Base-by-base conservation (phyloP, 108 stramenopile genomes). In the Fistulifera solaris region DNA sequence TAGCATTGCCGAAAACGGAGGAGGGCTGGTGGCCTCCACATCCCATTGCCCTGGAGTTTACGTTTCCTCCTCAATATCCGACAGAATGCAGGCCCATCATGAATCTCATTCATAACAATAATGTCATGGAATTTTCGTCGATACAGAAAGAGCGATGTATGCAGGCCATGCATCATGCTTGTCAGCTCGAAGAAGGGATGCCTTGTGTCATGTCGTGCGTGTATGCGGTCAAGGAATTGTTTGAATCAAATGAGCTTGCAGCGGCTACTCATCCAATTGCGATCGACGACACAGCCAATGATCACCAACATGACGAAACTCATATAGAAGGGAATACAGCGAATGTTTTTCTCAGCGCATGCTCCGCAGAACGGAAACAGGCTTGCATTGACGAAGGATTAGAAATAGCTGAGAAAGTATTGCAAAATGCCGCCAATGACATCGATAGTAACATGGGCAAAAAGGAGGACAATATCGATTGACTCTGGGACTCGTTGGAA, bases 401-500 rank as follows among this genome's bases (percentile, higher is more conserved):
- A 31, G 59, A 73, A 24, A 72, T 85, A 38, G 75, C 81, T 0
- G 57, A 70, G 47, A 16, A 25, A 27, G 54, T 84, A 41, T 43
- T 84, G 15, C 53, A 28, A 48, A 49, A 22, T 10, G 13, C 54
- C 27, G 18, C 12, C 3, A 26, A 16, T 5, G 27, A 51, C 50
- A 27, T 21, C 2, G 45, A 61, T 52, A 48, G 70, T 40, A 50
- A 27, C 28, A 63, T 52, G 1, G 40, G 68, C 25, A 35, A 35
- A 8, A 61, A 57, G 66, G 62, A 26, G 68, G 63, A 4, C 12
- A 25, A 15, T 72, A 66, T 52, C 61, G 51, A 26, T 75, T 70
- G 43, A 70, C 63, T 7, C 73, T 75, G 47, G 89, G 89, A 7
- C 64, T 92, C 12, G 81, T 92, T 1, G 89, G 89, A 1, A 92